Evolutionary conservation across 257 asterid species (phyloP), one percentile per base, ranked within the genome.

Genomic region (Solanum neorickii): DNA sequence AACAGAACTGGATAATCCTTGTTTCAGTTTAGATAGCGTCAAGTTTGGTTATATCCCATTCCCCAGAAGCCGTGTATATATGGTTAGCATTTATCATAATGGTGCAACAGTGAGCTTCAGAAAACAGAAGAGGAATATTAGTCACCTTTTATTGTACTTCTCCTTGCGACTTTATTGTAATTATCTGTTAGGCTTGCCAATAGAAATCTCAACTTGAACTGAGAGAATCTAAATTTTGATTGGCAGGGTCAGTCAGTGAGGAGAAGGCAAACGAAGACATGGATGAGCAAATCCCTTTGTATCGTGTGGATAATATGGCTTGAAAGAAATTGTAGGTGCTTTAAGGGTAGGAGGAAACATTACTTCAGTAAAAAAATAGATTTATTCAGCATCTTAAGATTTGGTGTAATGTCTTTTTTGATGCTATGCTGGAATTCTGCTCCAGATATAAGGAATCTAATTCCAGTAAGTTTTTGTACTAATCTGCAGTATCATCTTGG

Each of bases 201-300:
- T 47, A 49, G 46, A 20, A 29, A 12, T 49, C 46, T 49, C 85
- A 49, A 82, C 11, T 82, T 29, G 29, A 16, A 27, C 84, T 80
- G 31, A 49, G 85, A 82, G 46, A 49, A 18, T 82, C 85, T 49
- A 29, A 49, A 49, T 47, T 80, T 25, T 78, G 84, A 46, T 78
- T 46, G 84, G 84, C 84, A 80, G 84, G 84, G 84, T 27, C 84
- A 80, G 68, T 27, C 84, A 80, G 84, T 47, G 84, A 47, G 84
- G 84, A 80, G 39, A 78, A 78, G 68, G 18, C 84, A 47, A 80
- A 80, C 9, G 66, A 47, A 47, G 68, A 80, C 18, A 20, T 27
- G 68, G 66, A 80, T 27, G 84, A 80, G 42, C 42, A 49, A 80
- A 80, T 80, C 42, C 84, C 84, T 80, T 80, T 80, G 84, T 80